These are phyloP conservation scores for Glutinoglossum americanum DNA, from an alignment of 495 filamentous ascomycete genomes.

Conservation along the genomic window DNA sequence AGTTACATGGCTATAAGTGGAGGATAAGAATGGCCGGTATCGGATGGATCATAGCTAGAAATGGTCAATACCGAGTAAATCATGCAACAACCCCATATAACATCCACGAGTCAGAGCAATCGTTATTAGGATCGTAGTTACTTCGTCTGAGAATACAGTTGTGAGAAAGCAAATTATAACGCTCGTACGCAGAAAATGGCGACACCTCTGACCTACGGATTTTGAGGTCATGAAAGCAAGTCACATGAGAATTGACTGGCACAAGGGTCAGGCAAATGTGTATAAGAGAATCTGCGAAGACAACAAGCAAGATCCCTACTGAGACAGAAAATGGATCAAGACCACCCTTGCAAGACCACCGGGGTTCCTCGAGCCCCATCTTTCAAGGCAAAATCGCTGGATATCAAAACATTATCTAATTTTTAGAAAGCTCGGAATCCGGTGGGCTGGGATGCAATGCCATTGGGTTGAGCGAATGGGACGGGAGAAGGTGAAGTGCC, in stretches of 20 bases:
- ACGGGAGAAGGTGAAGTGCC: slow-evolving; percentile 11
- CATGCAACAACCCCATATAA: not conserved
- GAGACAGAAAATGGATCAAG: slow-evolving; percentile 1
- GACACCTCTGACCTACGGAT: not conserved
- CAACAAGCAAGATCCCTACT: not conserved
- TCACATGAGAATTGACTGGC: not conserved
- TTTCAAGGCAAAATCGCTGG: not conserved
- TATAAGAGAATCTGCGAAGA: not conserved
- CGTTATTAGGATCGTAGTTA: not conserved
- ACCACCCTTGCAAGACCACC: not conserved
- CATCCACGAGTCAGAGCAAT: not conserved
- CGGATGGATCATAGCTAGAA: not conserved
- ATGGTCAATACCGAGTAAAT: not conserved
- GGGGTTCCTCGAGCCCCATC: not conserved
- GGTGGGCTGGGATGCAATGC: slow-evolving; percentile 60
- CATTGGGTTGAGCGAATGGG: slow-evolving; percentile 52
- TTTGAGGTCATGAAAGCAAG: not conserved
- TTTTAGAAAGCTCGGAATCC: slow-evolving; percentile 21
- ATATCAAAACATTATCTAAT: not conserved
- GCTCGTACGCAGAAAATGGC: not conserved
- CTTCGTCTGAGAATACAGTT: not conserved
- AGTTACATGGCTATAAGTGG: not conserved
- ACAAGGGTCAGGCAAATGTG: not conserved
- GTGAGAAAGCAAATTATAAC: not conserved
- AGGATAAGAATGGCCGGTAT: not conserved